A percentile compares a stretch with the other conserved stretches of the same genome.
Conservation (phyloP, 371 early-diverging fungal genomes). For the Actinomortierella ambigua region DNA sequence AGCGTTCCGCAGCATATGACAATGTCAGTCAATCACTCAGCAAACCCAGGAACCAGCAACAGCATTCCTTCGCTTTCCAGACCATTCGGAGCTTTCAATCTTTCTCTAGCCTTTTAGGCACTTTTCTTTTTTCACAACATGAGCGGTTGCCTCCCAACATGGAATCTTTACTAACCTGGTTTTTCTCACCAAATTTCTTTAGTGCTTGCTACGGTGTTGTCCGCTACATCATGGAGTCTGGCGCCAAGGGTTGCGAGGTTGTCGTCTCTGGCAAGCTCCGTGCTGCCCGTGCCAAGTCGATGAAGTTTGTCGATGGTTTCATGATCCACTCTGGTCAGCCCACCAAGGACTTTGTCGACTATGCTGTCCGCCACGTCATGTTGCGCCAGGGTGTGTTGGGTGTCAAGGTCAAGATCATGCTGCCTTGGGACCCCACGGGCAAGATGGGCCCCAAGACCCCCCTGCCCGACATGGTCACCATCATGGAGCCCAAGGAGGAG, state of each 20-base stretch:
- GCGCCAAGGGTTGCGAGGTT: constrained; percentile 99
- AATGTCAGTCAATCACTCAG: no score
- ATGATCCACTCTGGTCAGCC: constrained; percentile 99
- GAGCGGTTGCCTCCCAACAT: neutral
- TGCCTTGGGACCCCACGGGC: constrained; percentile 96
- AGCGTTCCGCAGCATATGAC: no score
- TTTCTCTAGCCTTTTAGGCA: no score
- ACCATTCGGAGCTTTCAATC: no score
- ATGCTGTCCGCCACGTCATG: constrained; percentile 97
- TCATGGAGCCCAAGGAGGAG: constrained; percentile 94
- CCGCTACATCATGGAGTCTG: constrained; percentile 99
- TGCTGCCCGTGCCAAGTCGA: constrained; percentile 99
- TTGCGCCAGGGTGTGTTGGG: constrained; percentile 99
- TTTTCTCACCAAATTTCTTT: neutral
- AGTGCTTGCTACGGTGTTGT: constrained; percentile 98
- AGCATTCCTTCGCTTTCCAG: no score
- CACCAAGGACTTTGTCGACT: constrained; percentile 96
- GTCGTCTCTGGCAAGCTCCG: constrained; percentile 99
- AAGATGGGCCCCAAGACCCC: constrained; percentile 96
- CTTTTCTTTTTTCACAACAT: neutral
- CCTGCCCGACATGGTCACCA: constrained; percentile 97
- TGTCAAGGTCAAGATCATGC: constrained; percentile 99
- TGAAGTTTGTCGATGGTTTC: constrained; percentile 99
- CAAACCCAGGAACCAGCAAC: no score
- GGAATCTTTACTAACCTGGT: neutral